Evolutionary conservation across 2,329 filamentous ascomycete species (phyloP).

Genomic region (Colletotrichum trifolii): DNA sequence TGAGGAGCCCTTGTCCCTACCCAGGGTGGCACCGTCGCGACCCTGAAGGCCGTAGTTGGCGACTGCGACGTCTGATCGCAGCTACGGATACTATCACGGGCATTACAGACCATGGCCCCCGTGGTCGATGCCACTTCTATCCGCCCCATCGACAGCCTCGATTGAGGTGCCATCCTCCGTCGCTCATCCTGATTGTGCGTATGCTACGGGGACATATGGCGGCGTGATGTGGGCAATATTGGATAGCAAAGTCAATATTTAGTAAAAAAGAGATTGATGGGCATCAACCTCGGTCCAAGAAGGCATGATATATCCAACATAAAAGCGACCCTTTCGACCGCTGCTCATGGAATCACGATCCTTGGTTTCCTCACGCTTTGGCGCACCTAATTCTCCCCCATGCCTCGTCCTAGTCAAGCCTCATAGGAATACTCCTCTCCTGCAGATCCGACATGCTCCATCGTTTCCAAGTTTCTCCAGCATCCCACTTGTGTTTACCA

Average conservation of each 20-base stretch:
- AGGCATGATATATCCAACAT: constrained; percentile 8
- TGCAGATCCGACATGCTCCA: neutral
- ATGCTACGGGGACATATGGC: constrained; percentile 1
- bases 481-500: constrained; percentile 3
- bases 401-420: constrained; percentile 10
- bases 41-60: neutral
- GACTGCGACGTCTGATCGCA: constrained; percentile 23
- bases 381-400: neutral
- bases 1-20: constrained; percentile 26
- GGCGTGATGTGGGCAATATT: neutral
- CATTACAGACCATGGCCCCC: constrained; percentile 8
- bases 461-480: constrained; percentile 14
- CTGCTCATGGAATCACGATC: neutral
- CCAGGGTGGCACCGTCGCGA: constrained; percentile 24
- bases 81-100: constrained; percentile 6
- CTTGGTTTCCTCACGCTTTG: constrained; percentile 12
- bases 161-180: constrained; percentile 5
- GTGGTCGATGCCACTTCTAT: constrained; percentile 8
- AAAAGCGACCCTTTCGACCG: constrained; percentile 21
- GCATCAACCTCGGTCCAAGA: constrained; percentile 13
- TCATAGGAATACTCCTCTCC: constrained; percentile 2
- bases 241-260: neutral
- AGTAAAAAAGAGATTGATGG: neutral
- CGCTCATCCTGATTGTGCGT: constrained; percentile 13
- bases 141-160: constrained; percentile 3